Base-by-base conservation (phyloP, 345 rosid species). In the Syzygium grande region DNA sequence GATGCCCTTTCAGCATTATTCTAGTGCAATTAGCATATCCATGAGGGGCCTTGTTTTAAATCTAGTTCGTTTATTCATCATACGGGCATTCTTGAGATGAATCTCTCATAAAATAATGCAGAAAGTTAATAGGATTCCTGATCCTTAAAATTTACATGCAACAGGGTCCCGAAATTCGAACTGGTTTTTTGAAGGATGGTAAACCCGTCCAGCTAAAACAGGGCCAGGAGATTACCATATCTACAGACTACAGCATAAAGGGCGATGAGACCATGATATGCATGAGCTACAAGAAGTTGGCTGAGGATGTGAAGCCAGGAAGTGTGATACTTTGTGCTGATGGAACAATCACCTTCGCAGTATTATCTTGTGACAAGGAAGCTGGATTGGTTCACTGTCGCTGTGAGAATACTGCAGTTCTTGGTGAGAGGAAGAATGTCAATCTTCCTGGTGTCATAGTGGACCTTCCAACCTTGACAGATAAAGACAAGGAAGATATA, bases 371-470 rank as follows among this genome's bases (percentile, higher is more conserved):
- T 65, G 95, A 97, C 91, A 90, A 23, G 73, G 87, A 91, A 89
- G 93, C 92, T 0, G 99, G 99, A 4, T 90, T 95, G 88, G 99
- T 97, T 83, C 91, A 87, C 86, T 96, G 99, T 87, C 92, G 95
- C 4, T 97, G 99, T 54, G 99, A 97, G 94, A 97, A 97, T 89
- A 89, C 95, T 87, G 98, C 99, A 3, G 90, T 96, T 91, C 99
- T 98, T 56, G 98, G 99, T 38, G 99, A 98, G 95, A 95, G 99
- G 92, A 98, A 98, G 92, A 98, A 98, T 30, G 99, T 95, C 52
- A 96, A 98, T 93, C 99, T 98, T 87, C 99, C 99, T 1, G 98
- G 99, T 77, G 99, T 98, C n/a, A 91, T 96, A 38, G 99, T 98
- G 89, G 99, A 95, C 88, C 99, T 98, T 54, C 99, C 99, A 16